phyloP scores from a whole-genome alignment of 768 basidiomycete species.

The Leccinum fibrillosum region DNA sequence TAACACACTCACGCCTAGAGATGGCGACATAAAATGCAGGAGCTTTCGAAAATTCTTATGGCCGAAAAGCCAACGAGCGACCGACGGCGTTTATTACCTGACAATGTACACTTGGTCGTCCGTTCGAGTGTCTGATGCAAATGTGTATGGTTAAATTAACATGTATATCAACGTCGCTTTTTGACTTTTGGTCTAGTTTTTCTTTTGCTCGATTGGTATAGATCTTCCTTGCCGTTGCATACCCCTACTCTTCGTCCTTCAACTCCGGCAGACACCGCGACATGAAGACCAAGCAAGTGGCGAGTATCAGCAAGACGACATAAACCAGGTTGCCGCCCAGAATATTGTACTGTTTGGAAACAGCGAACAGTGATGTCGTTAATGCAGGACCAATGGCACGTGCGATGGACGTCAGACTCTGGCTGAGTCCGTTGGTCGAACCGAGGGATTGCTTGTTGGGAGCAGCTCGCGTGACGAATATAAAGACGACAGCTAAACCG shows the following conservation, averaged over 20 bases:
- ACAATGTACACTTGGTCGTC: background rate
- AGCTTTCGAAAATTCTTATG: no score
- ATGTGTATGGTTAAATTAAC: no score
- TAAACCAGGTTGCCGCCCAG: conserved; percentile 53
- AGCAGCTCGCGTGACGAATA: conserved; percentile 51
- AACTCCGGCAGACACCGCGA: conserved; percentile 24
- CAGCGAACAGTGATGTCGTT: conserved; percentile 51
- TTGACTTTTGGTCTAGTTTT: background rate
- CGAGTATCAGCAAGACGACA: conserved; percentile 35
- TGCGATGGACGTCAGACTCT: conserved; percentile 43
- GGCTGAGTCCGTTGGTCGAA: conserved; percentile 55
- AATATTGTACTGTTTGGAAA: conserved; percentile 46
- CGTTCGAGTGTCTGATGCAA: background rate
- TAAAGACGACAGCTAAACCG: conserved; percentile 43
- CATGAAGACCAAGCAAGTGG: conserved; percentile 20
- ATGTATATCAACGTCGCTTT: background rate
- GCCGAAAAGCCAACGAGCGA: background rate
- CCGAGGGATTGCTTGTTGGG: conserved; percentile 53
- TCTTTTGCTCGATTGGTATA: background rate
- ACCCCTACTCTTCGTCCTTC: conserved; percentile 9
- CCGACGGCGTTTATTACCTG: background rate
- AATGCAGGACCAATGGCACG: conserved; percentile 49
- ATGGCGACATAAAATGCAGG: no score
- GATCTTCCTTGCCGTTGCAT: background rate
- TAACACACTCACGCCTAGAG: no score